Conservation (phyloP, 306 rosid species). For the Castanea sativa region DNA sequence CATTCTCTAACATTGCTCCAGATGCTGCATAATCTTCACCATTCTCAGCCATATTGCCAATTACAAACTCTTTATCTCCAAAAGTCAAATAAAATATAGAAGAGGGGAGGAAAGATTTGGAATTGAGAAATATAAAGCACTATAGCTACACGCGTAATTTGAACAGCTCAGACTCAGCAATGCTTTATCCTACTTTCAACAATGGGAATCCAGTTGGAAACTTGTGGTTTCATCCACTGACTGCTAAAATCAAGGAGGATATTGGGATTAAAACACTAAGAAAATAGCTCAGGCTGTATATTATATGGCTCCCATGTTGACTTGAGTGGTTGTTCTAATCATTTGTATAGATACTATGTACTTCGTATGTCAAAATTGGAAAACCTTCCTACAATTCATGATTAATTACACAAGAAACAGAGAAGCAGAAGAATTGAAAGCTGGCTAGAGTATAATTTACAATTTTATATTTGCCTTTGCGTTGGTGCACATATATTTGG, state of each 20-base stretch:
- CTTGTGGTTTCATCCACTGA: constrained; percentile 54
- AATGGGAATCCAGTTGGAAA: constrained; percentile 39
- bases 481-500: background rate
- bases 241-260: constrained; percentile 46
- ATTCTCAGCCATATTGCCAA: constrained; percentile 45
- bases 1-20: constrained; percentile 74
- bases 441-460: constrained; percentile 35
- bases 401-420: constrained; percentile 37
- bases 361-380: constrained; percentile 27
- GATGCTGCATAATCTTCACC: constrained; percentile 34
- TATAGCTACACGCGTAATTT: constrained; percentile 17
- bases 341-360: constrained; percentile 47
- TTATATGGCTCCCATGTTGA: constrained; percentile 34
- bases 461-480: constrained; percentile 31
- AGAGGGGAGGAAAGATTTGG: constrained; percentile 18
- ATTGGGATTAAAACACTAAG: constrained; percentile 35
- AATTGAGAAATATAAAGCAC: constrained; percentile 9
- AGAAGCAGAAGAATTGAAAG: constrained; percentile 49
- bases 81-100: constrained; percentile 11
- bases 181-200: constrained; percentile 31
- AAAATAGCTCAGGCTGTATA: constrained; percentile 10
- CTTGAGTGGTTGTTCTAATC: constrained; percentile 60
- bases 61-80: background rate
- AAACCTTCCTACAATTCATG: constrained; percentile 36
- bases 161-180: constrained; percentile 50